Evolutionary conservation across 2,329 filamentous ascomycete species (phyloP).

Genomic region (Ceratocystis destructans): DNA sequence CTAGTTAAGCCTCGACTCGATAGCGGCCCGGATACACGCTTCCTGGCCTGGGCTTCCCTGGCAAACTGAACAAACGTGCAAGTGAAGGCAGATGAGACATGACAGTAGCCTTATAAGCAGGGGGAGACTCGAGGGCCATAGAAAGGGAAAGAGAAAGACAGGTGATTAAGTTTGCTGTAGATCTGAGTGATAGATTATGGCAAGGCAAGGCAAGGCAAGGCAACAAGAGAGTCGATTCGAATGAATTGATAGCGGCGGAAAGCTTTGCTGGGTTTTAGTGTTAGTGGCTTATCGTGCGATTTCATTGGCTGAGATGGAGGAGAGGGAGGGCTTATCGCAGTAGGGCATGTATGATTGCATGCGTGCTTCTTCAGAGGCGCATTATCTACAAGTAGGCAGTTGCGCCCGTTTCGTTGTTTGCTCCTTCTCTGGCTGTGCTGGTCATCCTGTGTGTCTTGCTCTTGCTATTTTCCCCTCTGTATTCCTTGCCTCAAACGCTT

Average conservation of each 20-base stretch:
- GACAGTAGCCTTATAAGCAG: neutral
- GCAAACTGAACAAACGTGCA: neutral
- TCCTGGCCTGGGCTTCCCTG: neutral
- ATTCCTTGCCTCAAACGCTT: neutral
- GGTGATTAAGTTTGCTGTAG: neutral
- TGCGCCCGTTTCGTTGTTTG: neutral
- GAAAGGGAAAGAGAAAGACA: neutral
- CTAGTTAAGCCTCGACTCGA: neutral
- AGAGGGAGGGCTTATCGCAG: neutral
- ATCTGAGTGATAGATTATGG: neutral
- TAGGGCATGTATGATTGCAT: no score
- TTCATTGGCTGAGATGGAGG: no score
- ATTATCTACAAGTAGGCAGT: conserved; percentile 1
- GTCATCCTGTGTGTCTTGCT: neutral
- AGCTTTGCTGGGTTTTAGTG: neutral
- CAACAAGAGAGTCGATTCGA: neutral
- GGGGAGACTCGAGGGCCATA: conserved; percentile 1
- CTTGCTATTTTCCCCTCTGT: neutral
- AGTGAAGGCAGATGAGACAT: conserved; percentile 6
- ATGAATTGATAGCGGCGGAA: neutral
- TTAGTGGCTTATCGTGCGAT: neutral
- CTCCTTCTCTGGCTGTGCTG: neutral
- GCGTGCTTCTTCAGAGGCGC: no score
- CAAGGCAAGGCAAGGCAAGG: no score
- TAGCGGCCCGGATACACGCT: neutral